Evolutionary conservation across 108 stramenopile genomes (phyloP).

Genomic region (Discostella stelligeroides): DNA sequence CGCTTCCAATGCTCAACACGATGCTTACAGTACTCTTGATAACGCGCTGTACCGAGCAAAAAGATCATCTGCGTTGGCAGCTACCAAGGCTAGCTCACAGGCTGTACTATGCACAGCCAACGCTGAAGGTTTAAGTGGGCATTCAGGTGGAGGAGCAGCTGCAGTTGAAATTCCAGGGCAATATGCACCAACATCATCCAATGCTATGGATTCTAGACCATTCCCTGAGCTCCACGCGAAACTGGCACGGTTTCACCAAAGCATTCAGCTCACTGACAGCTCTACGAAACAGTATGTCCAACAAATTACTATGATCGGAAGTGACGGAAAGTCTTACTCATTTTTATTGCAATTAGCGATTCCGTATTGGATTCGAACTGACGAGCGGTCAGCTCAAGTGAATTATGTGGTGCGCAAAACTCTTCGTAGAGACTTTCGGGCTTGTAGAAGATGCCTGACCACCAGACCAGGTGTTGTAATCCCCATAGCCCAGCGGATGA

Average conservation of each 20-base stretch:
- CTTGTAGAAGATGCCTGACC: constrained; percentile 63
- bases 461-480: constrained; percentile 77
- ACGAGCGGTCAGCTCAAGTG: constrained; percentile 81
- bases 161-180: constrained; percentile 89
- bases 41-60: constrained; percentile 48
- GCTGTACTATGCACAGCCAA: constrained; percentile 52
- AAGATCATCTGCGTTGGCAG: constrained; percentile 67
- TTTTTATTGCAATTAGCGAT: constrained; percentile 84
- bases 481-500: constrained; percentile 83
- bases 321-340: constrained; percentile 73
- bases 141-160: constrained; percentile 78
- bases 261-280: constrained; percentile 55
- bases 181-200: constrained; percentile 70
- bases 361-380: constrained; percentile 85
- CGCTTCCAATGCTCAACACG: constrained; percentile 22
- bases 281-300: constrained; percentile 69
- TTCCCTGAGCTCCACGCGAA: constrained; percentile 85
- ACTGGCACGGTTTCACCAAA: constrained; percentile 69
- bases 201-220: constrained; percentile 64
- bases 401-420: constrained; percentile 69
- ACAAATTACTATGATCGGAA: constrained; percentile 81
- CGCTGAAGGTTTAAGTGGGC: constrained; percentile 72
- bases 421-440: constrained; percentile 56
- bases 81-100: constrained; percentile 62
- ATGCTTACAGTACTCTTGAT: constrained; percentile 24